A percentile compares a stretch with the other conserved stretches of the same genome.
phyloP scores from a whole-genome alignment of 2,329 filamentous ascomycete genomes.

The Fusarium buxicola region DNA sequence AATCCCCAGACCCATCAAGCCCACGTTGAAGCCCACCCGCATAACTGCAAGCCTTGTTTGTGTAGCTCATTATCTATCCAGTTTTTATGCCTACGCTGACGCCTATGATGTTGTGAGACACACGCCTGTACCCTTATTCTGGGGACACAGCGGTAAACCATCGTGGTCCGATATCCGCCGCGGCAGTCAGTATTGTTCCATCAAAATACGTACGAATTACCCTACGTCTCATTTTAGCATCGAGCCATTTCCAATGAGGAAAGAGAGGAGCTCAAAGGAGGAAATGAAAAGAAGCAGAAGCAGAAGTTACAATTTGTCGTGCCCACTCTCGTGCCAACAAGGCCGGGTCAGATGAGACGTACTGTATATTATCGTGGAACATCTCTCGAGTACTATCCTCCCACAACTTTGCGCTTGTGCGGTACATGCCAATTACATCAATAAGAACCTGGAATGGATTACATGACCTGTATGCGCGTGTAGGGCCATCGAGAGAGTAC shows the following conservation, averaged over 20 bases:
- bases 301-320: slow-evolving; percentile 24
- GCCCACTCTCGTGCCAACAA: slow-evolving; percentile 40
- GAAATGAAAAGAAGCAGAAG: slow-evolving; percentile 11
- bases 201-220: slow-evolving; percentile 13
- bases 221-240: slow-evolving; percentile 19
- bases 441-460: slow-evolving; percentile 23
- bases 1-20: slow-evolving; percentile 11
- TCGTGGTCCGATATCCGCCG: slow-evolving; percentile 20
- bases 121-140: slow-evolving; percentile 3
- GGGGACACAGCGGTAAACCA: background rate
- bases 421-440: slow-evolving; percentile 17
- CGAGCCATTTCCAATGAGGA: slow-evolving; percentile 4
- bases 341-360: slow-evolving; percentile 27
- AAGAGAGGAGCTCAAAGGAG: slow-evolving; percentile 6
- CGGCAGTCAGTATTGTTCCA: slow-evolving; percentile 11
- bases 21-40: slow-evolving; percentile 22
- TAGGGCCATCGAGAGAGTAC: slow-evolving; percentile 8
- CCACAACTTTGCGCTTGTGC: too few species aligned
- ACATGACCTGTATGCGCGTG: slow-evolving; percentile 5
- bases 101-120: slow-evolving; percentile 1
- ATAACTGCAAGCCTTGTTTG: slow-evolving; percentile 20
- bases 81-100: slow-evolving; percentile 3
- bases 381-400: slow-evolving; percentile 1
- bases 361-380: slow-evolving; percentile 26
- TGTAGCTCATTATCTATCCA: slow-evolving; percentile 10